Base-by-base conservation (phyloP, 2,329 filamentous ascomycete species). In the Aspergillus brunneoviolaceus region DNA sequence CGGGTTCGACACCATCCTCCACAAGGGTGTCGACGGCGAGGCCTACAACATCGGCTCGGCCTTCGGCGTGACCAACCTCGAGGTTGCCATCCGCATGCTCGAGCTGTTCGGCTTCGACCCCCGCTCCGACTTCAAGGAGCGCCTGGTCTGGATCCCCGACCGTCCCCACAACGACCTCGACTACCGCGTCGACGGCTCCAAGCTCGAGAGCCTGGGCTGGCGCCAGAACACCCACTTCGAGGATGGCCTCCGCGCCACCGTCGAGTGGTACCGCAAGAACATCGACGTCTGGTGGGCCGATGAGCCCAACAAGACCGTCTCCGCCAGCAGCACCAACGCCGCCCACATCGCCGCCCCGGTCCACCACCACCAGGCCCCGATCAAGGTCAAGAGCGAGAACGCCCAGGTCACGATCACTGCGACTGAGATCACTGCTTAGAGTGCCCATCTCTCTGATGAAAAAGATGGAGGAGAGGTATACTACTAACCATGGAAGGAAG, bases 41-140 rank as follows among this genome's bases (percentile, higher is more conserved):
- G 85, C 90, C 62, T 95, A 95, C 81, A 95, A 95, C 65, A 89
- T 95, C 12, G 88, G 89, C 49, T 93, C 91, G 0, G 83, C 85
- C 62, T 89, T 92, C 72, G 90, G 93, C 72, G 84, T 93, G 51
- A 90, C 89, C 64, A 93, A 93, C 72, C 78, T 89, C 19, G 81
- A 87, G 2, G 81, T 94, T 90, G 89, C 75, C 76, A 79, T 60
- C 85, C 83, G 72, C 80, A 54, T 94, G 19, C 80, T 93, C 27
- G 79, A 80, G 33, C 80, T 87, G 59, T 86, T 92, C 71, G 81
- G 81, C 21, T 82, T 89, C 60, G 76, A 79, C 19, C 79, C 77
- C 4, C 74, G 78, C 31, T 80, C 83, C 60, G 60, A 68, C 12
- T 80, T 88, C 57, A 79, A 82, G 60, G 82, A 82, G 67, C 89